Evolutionary conservation across 805 yeast genomes (phyloP).

Genomic region (Brettanomyces naardenensis): DNA sequence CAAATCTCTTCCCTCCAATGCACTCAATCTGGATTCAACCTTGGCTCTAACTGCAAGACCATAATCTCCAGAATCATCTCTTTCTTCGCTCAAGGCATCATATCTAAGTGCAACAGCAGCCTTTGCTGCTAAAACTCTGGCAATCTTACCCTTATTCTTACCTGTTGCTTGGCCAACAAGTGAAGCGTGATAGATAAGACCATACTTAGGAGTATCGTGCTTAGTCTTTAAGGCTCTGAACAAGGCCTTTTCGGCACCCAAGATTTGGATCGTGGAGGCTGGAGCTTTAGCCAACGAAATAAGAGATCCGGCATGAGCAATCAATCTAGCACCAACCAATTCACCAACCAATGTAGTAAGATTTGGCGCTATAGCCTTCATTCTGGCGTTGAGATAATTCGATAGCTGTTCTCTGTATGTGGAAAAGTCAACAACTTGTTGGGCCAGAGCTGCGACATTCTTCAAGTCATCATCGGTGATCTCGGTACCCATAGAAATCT

Average conservation of each 20-base stretch:
- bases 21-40: slow-evolving; percentile 90
- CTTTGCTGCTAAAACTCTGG: slow-evolving; percentile 97
- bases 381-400: slow-evolving; percentile 83
- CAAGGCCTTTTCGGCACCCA: slow-evolving; percentile 98
- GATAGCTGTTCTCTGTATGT: slow-evolving; percentile 95
- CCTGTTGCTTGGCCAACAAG: slow-evolving; percentile 97
- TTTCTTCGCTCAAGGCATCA: slow-evolving; percentile 94
- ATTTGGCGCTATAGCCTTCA: slow-evolving; percentile 99
- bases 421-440: slow-evolving; percentile 92
- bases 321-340: slow-evolving; percentile 95
- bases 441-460: slow-evolving; percentile 87
- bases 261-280: slow-evolving; percentile 95
- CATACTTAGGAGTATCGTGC: slow-evolving; percentile 98
- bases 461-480: slow-evolving; percentile 84
- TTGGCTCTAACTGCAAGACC: slow-evolving; percentile 88
- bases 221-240: slow-evolving; percentile 98
- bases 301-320: slow-evolving; percentile 94
- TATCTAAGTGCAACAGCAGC: slow-evolving; percentile 95
- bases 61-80: slow-evolving; percentile 91
- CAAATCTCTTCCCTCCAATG: slow-evolving; percentile 93
- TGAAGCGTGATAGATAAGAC: slow-evolving; percentile 93
- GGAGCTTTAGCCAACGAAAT: slow-evolving; percentile 96
- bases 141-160: slow-evolving; percentile 97
- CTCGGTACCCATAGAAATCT: slow-evolving; percentile 99
- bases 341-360: slow-evolving; percentile 94